These are phyloP conservation scores for Neurospora sp. DNA, from an alignment of 2,329 filamentous ascomycete species.

Conservation along the genomic window DNA sequence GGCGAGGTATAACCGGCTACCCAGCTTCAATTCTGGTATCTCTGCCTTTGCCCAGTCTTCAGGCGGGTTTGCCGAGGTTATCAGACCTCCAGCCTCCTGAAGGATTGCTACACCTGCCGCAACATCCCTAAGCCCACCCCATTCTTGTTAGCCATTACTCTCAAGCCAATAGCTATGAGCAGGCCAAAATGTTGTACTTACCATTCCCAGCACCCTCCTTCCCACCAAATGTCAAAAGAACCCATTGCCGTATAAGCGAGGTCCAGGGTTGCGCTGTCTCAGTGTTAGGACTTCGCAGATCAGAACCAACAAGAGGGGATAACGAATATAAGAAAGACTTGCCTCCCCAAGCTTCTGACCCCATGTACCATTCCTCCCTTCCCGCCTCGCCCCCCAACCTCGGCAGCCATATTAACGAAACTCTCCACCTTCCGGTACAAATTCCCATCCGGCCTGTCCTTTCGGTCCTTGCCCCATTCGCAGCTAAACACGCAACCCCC, in stretches of 20 bases:
- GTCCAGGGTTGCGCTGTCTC: slow-evolving; percentile 56
- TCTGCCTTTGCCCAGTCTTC: slow-evolving; percentile 41
- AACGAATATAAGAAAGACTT: slow-evolving; percentile 3
- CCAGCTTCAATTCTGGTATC: slow-evolving; percentile 51
- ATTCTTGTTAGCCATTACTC: background rate
- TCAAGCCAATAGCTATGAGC: background rate
- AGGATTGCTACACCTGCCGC: slow-evolving; percentile 66
- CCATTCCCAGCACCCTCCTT: slow-evolving; percentile 76
- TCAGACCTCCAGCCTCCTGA: slow-evolving; percentile 61
- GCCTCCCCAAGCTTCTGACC: slow-evolving; percentile 56
- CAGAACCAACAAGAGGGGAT: background rate
- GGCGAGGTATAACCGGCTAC: slow-evolving; percentile 60
- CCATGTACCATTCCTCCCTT: slow-evolving; percentile 74
- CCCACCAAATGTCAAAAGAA: slow-evolving; percentile 73
- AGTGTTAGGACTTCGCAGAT: background rate
- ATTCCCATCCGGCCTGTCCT: slow-evolving; percentile 56
- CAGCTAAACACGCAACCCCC: slow-evolving; percentile 62
- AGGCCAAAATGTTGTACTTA: slow-evolving; percentile 23
- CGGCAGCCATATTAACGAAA: slow-evolving; percentile 65
- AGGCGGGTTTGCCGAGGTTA: slow-evolving; percentile 66
- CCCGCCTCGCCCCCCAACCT: slow-evolving; percentile 50
- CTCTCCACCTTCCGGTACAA: slow-evolving; percentile 62
- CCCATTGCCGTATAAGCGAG: slow-evolving; percentile 68
- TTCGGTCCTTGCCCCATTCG: slow-evolving; percentile 71
- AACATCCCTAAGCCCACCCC: slow-evolving; percentile 46